These are phyloP conservation scores for Rhizopogon vinicolor DNA, from an alignment of 768 basidiomycete species.

Conservation along the genomic window DNA sequence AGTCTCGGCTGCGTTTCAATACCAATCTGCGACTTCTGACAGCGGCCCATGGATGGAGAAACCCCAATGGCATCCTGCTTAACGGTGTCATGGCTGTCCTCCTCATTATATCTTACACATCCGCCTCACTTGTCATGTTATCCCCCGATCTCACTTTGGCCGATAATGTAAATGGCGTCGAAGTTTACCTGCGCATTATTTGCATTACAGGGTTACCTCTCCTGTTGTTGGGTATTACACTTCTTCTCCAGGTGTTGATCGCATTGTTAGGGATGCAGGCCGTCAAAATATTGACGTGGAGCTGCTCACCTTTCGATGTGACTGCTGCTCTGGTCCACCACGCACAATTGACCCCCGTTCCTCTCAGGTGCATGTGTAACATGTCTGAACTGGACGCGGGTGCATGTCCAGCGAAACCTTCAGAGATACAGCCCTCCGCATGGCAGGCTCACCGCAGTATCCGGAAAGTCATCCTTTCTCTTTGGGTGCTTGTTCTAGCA, in stretches of 20 bases:
- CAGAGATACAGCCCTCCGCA: conserved; percentile 17
- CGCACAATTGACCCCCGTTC: conserved; percentile 9
- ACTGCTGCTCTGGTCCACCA: conserved; percentile 25
- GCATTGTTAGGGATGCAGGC: conserved; percentile 16
- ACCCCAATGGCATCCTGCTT: conserved; percentile 17
- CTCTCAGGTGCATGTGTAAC: conserved; percentile 20
- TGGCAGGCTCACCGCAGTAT: conserved; percentile 7
- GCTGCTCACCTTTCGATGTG: conserved; percentile 24
- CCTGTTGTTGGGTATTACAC: conserved; percentile 19
- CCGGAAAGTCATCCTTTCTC: conserved; percentile 8
- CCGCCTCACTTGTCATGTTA: conserved; percentile 19
- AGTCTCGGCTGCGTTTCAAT: no score
- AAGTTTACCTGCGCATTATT: no score
- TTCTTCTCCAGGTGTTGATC: conserved; percentile 18
- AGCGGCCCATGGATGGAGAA: conserved; percentile 11
- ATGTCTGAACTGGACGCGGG: conserved; percentile 6
- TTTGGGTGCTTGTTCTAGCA: conserved; percentile 17
- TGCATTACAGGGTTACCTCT: conserved; percentile 16
- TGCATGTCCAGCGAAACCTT: conserved; percentile 11
- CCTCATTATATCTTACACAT: conserved; percentile 24
- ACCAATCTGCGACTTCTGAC: conserved; percentile 21
- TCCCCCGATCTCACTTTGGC: not conserved
- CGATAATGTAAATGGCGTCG: no score
- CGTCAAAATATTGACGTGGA: conserved; percentile 26
- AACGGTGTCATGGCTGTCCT: conserved; percentile 21